Conservation (phyloP, 2,329 filamentous ascomycete species). For the Claviceps paspali region DNA sequence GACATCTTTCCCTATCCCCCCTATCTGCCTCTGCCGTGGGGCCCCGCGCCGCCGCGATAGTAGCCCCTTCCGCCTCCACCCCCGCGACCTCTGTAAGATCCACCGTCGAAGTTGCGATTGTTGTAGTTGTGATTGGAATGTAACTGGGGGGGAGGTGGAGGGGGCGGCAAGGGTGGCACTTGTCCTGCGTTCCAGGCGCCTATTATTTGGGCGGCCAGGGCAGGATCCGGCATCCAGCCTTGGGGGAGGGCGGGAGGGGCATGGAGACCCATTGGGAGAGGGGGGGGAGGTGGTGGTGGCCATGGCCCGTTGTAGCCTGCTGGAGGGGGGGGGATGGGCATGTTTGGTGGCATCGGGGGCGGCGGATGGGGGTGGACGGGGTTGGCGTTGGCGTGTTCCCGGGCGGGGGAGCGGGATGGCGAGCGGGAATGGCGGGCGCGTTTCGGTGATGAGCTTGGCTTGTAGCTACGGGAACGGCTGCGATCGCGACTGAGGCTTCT, state of each 20-base stretch:
- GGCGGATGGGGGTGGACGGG: constrained; percentile 12
- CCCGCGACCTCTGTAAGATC: constrained; percentile 11
- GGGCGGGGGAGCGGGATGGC: constrained; percentile 7
- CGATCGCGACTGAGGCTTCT: constrained; percentile 10
- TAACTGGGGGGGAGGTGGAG: constrained; percentile 5
- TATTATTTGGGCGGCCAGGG: constrained; percentile 14
- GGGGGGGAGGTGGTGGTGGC: constrained; percentile 21
- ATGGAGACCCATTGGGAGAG: constrained; percentile 4
- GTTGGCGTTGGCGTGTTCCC: not conserved
- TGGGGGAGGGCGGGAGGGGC: constrained; percentile 1
- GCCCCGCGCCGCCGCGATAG: constrained; percentile 1
- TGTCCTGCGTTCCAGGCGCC: constrained; percentile 12
- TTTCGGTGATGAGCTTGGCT: constrained; percentile 12
- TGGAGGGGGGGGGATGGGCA: constrained; percentile 18
- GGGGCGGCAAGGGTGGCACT: constrained; percentile 9
- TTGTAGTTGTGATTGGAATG: constrained; percentile 6
- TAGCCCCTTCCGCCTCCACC: constrained; percentile 7
- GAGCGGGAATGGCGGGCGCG: constrained; percentile 10
- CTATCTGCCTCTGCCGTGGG: constrained; percentile 2
- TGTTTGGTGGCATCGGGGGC: constrained; percentile 5
- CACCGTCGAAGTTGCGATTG: constrained; percentile 17
- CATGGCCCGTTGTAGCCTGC: constrained; percentile 26
- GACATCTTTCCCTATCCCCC: too few relatives aligned
- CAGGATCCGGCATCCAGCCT: constrained; percentile 15
- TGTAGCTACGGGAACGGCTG: constrained; percentile 11